A percentile compares a stretch with the other conserved stretches of the same genome.
Evolutionary conservation across 2,329 filamentous ascomycete genomes (phyloP).

Genomic region (Hypoxylon sp.): DNA sequence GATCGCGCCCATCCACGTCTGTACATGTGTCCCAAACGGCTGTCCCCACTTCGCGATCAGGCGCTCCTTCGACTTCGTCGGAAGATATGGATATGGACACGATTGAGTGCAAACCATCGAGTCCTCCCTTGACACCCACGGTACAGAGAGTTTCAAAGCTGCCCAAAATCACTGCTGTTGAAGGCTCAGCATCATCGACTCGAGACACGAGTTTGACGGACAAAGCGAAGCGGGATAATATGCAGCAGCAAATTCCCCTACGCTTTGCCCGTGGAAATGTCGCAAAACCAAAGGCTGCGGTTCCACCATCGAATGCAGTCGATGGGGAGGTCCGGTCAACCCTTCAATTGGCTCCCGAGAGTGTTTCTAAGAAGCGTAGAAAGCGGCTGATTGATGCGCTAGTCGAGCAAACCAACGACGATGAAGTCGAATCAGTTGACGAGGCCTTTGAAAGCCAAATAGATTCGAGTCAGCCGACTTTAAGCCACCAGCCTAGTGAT

Average conservation of each 20-base stretch:
- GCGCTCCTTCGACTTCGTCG: constrained; percentile 37
- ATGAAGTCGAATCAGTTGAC: constrained; percentile 42
- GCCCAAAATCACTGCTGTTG: constrained; percentile 4
- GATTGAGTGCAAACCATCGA: constrained; percentile 48
- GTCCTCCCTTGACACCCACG: constrained; percentile 53
- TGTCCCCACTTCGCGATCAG: constrained; percentile 34
- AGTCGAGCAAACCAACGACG: constrained; percentile 50
- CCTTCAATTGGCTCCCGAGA: constrained; percentile 23
- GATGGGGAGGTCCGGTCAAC: constrained; percentile 36
- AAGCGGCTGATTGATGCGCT: constrained; percentile 54
- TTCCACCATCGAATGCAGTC: constrained; percentile 10
- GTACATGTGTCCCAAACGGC: constrained; percentile 22
- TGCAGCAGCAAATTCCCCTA: constrained; percentile 51
- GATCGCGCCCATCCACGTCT: constrained; percentile 46
- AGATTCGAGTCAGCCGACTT: constrained; percentile 40
- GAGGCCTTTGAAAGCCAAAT: constrained; percentile 40
- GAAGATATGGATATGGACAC: constrained; percentile 48
- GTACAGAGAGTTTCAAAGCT: constrained; percentile 35
- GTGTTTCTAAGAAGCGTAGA: constrained; percentile 45
- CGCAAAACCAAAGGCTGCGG: constrained; percentile 36
- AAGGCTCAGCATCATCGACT: constrained; percentile 18
- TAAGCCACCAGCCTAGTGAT: constrained; percentile 45
- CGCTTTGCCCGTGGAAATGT: constrained; percentile 47
- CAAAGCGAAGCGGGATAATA: constrained; percentile 29
- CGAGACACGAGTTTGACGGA: constrained; percentile 1